A percentile compares a stretch with the other conserved stretches of the same genome.
These are phyloP conservation scores for Mycena filopes DNA, from an alignment of 768 basidiomycete species.

Conservation along the genomic window DNA sequence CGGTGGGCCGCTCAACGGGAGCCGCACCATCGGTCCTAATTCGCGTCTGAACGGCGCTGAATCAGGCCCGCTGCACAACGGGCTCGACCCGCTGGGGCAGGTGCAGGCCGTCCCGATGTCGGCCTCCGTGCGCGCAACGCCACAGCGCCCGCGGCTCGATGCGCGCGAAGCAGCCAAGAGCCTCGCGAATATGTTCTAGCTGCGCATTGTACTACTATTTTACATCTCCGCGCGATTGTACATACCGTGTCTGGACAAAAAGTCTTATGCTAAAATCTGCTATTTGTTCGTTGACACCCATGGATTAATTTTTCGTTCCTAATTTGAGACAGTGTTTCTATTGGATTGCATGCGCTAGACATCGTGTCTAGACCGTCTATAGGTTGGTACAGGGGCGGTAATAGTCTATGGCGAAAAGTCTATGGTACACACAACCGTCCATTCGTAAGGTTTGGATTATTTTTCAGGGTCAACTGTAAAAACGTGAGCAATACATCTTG, in stretches of 20 bases:
- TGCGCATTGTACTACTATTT: not conserved
- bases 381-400: not conserved
- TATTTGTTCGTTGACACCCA: not conserved
- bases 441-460: conserved; percentile 14
- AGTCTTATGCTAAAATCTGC: conserved; percentile 22
- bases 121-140: conserved; percentile 76
- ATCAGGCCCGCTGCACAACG: conserved; percentile 40
- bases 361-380: no score
- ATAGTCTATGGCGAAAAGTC: not conserved
- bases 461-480: conserved; percentile 7
- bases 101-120: conserved; percentile 73
- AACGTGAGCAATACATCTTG: not conserved
- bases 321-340: not conserved
- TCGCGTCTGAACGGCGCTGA: conserved; percentile 28
- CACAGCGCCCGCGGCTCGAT: conserved; percentile 80
- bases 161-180: conserved; percentile 90
- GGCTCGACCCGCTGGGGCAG: conserved; percentile 73
- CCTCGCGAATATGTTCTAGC: conserved; percentile 87
- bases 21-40: not conserved
- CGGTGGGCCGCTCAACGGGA: conserved; percentile 25
- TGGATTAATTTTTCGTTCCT: conserved; percentile 20
- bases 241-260: conserved; percentile 14
- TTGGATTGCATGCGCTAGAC: no score
- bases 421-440: conserved; percentile 28
- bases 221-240: conserved; percentile 9